These are phyloP conservation scores for Fragaria nilgerrensis DNA, from an alignment of 306 rosid genomes.

Conservation along the genomic window DNA sequence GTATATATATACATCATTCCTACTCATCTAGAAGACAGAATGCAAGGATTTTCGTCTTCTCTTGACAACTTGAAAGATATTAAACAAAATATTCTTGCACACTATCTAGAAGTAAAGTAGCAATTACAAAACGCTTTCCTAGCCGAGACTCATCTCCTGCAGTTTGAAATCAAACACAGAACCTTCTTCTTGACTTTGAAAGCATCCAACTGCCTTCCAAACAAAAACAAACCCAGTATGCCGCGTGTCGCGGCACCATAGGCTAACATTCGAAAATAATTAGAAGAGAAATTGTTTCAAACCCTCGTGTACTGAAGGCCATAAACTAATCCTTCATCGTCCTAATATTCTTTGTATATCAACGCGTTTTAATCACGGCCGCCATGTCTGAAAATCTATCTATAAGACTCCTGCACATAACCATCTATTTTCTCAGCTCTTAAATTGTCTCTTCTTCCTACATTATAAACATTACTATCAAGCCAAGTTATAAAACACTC, in stretches of 20 bases:
- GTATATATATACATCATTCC: background rate
- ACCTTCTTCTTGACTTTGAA: constrained; percentile 22
- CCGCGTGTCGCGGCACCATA: background rate
- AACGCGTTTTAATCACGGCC: constrained; percentile 11
- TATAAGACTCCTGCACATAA: background rate
- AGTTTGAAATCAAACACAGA: constrained; percentile 14
- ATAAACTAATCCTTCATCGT: background rate
- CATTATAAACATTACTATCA: background rate
- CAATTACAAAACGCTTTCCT: background rate
- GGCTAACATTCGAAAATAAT: background rate
- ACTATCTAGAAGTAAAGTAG: constrained; percentile 10
- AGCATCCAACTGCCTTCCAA: background rate
- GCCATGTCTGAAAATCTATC: constrained; percentile 9
- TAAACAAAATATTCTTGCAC: background rate
- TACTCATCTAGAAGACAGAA: background rate
- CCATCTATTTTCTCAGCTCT: background rate
- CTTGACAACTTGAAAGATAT: background rate
- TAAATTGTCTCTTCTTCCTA: background rate
- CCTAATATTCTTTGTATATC: background rate
- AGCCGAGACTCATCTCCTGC: background rate
- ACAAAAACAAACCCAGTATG: background rate
- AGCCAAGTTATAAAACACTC: background rate
- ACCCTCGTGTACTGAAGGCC: background rate
- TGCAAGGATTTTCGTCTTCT: background rate
- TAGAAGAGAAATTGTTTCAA: background rate